Evolutionary conservation across 352 stramenopile genomes (phyloP).

Genomic region (Pythium brachiatum): DNA sequence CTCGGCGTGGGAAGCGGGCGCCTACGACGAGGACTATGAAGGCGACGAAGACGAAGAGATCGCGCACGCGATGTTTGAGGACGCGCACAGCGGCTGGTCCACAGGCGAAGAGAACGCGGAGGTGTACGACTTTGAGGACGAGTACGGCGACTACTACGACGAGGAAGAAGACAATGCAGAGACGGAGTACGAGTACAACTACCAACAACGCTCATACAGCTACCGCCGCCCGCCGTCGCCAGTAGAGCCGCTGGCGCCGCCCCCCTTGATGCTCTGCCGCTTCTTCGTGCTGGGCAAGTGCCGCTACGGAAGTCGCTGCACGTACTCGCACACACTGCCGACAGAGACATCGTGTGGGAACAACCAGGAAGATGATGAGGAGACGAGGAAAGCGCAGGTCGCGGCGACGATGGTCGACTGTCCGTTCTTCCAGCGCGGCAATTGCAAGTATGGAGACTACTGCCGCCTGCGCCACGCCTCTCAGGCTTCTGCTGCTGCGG

Average conservation of each 20-base stretch:
- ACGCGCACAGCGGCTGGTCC: neutral
- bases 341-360: conserved; percentile 11
- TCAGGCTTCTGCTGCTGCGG: neutral
- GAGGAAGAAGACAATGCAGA: conserved; percentile 5
- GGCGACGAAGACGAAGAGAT: neutral
- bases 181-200: conserved; percentile 11
- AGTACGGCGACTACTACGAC: neutral
- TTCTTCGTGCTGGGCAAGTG: conserved; percentile 83
- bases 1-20: neutral
- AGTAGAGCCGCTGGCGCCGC: conserved; percentile 16
- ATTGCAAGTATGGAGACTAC: conserved; percentile 71
- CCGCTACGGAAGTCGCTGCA: conserved; percentile 66
- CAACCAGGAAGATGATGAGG: conserved; percentile 21
- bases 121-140: too few species aligned
- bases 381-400: conserved; percentile 32
- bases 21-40: conserved; percentile 2
- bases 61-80: too few species aligned
- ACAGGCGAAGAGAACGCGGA: neutral
- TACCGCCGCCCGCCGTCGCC: neutral
- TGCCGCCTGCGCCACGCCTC: conserved; percentile 56
- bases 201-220: conserved; percentile 13
- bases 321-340: conserved; percentile 65
- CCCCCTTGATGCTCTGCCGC: conserved; percentile 47
- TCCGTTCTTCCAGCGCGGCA: conserved; percentile 68
- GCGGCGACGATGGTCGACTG: conserved; percentile 69